phyloP scores from a whole-genome alignment of 352 stramenopile genomes.

The Globisporangium paddicum region DNA sequence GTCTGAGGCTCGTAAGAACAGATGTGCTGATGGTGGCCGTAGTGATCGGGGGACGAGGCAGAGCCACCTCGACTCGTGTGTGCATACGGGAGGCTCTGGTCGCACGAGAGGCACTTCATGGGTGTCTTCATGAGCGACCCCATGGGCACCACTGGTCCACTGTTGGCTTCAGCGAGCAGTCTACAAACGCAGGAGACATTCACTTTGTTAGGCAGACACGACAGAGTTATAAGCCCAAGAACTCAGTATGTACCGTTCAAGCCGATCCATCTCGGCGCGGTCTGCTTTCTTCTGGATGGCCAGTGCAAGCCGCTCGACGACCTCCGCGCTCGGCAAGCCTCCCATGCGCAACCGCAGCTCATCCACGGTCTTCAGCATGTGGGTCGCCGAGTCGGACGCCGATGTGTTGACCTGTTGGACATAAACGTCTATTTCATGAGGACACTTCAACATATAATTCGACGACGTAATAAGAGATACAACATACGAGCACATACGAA shows the following conservation, averaged over 20 bases:
- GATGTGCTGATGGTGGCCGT: conserved; percentile 1
- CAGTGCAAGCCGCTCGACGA: conserved; percentile 35
- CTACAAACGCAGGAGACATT: conserved; percentile 6
- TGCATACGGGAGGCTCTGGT: conserved; percentile 38
- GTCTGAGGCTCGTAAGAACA: background rate
- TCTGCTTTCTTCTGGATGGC: conserved; percentile 52
- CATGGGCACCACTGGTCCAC: conserved; percentile 3
- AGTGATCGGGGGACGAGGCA: conserved; percentile 3
- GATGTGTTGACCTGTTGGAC: conserved; percentile 29
- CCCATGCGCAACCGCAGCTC: conserved; percentile 43
- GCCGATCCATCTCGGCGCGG: conserved; percentile 44
- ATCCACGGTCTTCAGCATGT: conserved; percentile 46
- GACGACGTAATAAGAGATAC: background rate
- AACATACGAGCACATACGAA: conserved; percentile 12
- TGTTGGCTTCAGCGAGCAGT: conserved; percentile 25
- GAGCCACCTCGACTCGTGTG: background rate
- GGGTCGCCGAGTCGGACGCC: conserved; percentile 29
- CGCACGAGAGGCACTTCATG: conserved; percentile 54
- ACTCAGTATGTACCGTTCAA: conserved; percentile 18
- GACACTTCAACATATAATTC: background rate
- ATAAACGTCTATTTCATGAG: too few species aligned
- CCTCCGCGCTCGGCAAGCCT: conserved; percentile 38
- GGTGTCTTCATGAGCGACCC: conserved; percentile 48
- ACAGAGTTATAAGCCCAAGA: background rate
- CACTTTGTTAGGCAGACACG: background rate